Conservation (phyloP, 2,329 filamentous ascomycete genomes). For the Colletotrichum orbiculare region DNA sequence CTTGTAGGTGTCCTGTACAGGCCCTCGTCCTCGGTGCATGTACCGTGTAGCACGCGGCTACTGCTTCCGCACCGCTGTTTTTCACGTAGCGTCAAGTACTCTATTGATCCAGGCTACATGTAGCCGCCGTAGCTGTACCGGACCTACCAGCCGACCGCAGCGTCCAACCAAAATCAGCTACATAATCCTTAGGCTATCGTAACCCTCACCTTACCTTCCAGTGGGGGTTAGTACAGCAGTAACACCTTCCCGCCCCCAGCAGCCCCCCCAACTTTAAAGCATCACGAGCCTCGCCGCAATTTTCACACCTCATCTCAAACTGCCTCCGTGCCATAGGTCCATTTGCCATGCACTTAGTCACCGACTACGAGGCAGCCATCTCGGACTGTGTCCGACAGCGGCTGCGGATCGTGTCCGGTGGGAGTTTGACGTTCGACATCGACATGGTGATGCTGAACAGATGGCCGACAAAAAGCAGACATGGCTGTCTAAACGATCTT, state of each 20-base stretch:
- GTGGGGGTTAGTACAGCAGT: not conserved
- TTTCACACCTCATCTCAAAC: conserved; percentile 36
- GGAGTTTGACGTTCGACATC: not conserved
- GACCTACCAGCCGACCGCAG: conserved; percentile 20
- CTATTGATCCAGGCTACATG: no score
- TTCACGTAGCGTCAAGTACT: no score
- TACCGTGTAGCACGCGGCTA: no score
- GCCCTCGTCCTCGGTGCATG: no score
- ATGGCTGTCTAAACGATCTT: no score
- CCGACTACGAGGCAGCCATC: not conserved
- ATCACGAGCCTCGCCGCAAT: conserved; percentile 34
- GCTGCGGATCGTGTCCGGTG: conserved; percentile 27
- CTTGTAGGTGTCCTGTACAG: not conserved
- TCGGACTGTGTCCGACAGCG: conserved; percentile 13
- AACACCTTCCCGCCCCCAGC: no score
- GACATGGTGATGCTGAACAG: no score
- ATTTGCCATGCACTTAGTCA: conserved; percentile 29
- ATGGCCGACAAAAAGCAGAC: no score
- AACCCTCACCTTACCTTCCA: conserved; percentile 18
- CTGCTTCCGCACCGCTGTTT: no score
- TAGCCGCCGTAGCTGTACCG: no score
- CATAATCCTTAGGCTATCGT: conserved; percentile 36
- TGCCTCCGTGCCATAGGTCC: conserved; percentile 30
- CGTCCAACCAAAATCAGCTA: conserved; percentile 32
- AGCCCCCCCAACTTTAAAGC: conserved; percentile 29